Conservation (phyloP, 2,329 filamentous ascomycete genomes). For the Graphilbum ipis-grandicollis region DNA sequence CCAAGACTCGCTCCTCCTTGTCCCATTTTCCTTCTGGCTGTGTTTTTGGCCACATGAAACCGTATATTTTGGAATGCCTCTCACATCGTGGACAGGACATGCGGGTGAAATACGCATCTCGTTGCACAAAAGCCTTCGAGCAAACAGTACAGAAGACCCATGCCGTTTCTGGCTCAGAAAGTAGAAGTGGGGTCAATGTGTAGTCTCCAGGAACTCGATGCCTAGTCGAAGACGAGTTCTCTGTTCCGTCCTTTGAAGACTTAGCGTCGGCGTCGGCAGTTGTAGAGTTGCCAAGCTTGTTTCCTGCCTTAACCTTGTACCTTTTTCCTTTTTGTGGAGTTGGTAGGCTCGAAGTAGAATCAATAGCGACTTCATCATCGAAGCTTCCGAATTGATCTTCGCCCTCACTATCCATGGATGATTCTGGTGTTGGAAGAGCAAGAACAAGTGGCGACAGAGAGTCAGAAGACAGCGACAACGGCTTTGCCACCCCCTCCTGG, state of each 20-base stretch:
- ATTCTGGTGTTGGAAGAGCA: constrained; percentile 6
- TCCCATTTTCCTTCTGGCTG: constrained; percentile 62
- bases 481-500: background rate
- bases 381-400: background rate
- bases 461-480: too few species aligned
- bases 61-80: constrained; percentile 87
- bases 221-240: background rate
- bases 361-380: background rate
- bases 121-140: constrained; percentile 66
- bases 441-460: background rate
- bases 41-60: constrained; percentile 91
- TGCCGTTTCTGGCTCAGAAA: constrained; percentile 56
- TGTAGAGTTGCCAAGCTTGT: background rate
- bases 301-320: background rate
- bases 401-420: constrained; percentile 1
- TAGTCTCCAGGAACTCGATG: constrained; percentile 58
- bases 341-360: background rate
- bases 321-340: background rate
- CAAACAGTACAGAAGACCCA: constrained; percentile 89
- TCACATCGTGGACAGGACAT: constrained; percentile 85
- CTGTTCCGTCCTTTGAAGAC: background rate
- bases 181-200: constrained; percentile 57
- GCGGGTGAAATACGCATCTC: constrained; percentile 72
- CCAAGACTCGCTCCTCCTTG: constrained; percentile 53
- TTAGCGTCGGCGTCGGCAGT: background rate